Percentiles rank a stretch among this genome's conserved stretches.
Conservation (phyloP, 1,139 yeast genomes). For the Sugiyamaella neomexicana region DNA sequence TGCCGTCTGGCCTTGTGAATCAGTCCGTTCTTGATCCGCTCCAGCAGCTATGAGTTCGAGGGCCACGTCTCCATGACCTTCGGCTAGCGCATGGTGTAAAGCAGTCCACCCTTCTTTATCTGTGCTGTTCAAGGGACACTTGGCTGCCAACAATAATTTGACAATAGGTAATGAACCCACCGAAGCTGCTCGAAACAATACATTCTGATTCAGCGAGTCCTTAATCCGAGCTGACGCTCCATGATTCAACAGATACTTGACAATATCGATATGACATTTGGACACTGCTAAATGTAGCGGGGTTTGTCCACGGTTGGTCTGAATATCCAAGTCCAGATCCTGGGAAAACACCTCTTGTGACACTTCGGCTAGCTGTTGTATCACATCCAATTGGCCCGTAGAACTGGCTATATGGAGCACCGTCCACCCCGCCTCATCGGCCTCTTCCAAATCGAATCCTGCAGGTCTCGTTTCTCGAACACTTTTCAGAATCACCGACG, state of each 20-base stretch:
- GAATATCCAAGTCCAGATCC: conserved; percentile 49
- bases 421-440: conserved; percentile 84
- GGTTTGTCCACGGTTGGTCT: conserved; percentile 70
- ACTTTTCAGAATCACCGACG: conserved; percentile 49
- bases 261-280: conserved; percentile 59
- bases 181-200: conserved; percentile 84
- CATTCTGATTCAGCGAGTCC: conserved; percentile 64
- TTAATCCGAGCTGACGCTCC: conserved; percentile 64
- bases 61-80: conserved; percentile 83
- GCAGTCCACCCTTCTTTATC: conserved; percentile 84
- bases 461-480: conserved; percentile 25
- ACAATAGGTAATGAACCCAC: conserved; percentile 63
- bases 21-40: conserved; percentile 56
- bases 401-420: conserved; percentile 82
- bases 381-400: conserved; percentile 58
- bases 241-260: conserved; percentile 51
- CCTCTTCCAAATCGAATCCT: conserved; percentile 62
- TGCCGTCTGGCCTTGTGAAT: conserved; percentile 58
- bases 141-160: conserved; percentile 51
- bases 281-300: conserved; percentile 75
- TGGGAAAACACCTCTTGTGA: neutral
- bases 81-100: conserved; percentile 87
- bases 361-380: conserved; percentile 47
- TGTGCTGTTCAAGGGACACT: conserved; percentile 64
- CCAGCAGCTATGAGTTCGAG: conserved; percentile 60